These are phyloP conservation scores for Magnaporthales sp. DNA, from an alignment of 2,329 filamentous ascomycete genomes.

Conservation along the genomic window DNA sequence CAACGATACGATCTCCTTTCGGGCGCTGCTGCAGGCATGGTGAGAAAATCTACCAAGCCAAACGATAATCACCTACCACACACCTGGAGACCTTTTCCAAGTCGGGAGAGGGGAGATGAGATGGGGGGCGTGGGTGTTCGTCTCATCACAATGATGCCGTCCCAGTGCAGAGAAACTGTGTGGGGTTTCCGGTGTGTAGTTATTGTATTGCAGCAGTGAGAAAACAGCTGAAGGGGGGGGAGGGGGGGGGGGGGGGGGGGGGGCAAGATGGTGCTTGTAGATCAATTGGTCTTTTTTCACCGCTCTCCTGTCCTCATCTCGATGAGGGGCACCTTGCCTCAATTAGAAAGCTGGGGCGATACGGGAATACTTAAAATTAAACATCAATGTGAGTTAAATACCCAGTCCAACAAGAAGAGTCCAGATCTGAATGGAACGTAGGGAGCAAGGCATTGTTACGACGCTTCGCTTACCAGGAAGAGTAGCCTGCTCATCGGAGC, in stretches of 20 bases:
- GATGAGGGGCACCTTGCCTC: background rate
- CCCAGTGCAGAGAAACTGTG: background rate
- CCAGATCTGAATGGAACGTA: background rate
- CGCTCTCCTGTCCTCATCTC: background rate
- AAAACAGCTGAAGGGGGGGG: background rate
- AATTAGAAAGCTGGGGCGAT: background rate
- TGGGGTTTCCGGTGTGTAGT: background rate
- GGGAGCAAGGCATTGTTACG: background rate
- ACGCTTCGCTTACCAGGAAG: background rate
- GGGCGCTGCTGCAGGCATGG: background rate
- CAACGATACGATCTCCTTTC: background rate
- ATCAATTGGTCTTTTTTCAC: background rate
- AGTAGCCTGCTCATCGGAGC: background rate
- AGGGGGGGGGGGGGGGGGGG: too few relatives aligned
- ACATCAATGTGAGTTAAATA: background rate
- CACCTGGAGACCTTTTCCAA: too few relatives aligned
- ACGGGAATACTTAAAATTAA: too few relatives aligned
- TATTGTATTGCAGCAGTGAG: background rate
- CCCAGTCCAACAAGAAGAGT: background rate
- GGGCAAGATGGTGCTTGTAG: background rate
- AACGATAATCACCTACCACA: background rate
- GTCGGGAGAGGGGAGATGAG: background rate
- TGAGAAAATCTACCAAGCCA: background rate
- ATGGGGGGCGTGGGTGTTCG: background rate
- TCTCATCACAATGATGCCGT: background rate